Percentiles rank a stretch among this genome's conserved stretches.
phyloP scores from a whole-genome alignment of 2,329 filamentous ascomycete genomes.

The Pseudogymnoascus sp. region DNA sequence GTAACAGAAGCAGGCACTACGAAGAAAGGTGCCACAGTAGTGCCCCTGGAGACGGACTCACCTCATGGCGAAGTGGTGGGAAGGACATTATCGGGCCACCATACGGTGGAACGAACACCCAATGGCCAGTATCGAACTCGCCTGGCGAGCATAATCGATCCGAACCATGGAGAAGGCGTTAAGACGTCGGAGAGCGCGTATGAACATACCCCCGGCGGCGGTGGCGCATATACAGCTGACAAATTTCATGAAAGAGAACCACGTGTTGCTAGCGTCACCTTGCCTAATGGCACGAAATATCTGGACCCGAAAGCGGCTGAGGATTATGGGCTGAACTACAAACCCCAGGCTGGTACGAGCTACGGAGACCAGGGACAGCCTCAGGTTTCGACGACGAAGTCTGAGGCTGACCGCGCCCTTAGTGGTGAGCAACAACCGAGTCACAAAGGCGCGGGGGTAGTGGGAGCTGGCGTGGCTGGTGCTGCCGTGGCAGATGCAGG shows the following conservation, averaged over 20 bases:
- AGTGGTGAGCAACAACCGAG: background rate
- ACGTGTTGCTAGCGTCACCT: background rate
- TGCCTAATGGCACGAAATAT: background rate
- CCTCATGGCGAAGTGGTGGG: constrained; percentile 1
- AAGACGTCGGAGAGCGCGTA: background rate
- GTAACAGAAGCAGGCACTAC: background rate
- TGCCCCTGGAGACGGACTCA: background rate
- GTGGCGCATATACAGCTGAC: constrained; percentile 1
- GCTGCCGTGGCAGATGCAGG: background rate
- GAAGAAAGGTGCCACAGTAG: background rate
- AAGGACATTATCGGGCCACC: background rate
- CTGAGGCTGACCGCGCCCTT: background rate
- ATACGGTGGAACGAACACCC: background rate
- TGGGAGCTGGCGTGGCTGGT: background rate
- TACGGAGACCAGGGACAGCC: background rate
- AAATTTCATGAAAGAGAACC: background rate
- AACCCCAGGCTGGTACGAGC: background rate
- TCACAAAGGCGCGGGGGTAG: background rate
- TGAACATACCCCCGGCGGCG: constrained; percentile 3
- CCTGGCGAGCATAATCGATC: constrained; percentile 7
- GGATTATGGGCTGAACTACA: background rate
- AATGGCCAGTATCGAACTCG: background rate
- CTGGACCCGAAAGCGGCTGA: background rate
- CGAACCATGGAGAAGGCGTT: background rate
- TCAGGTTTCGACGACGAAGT: background rate